Conservation (phyloP, 2,329 filamentous ascomycete species). For the Trichoderma afroharzianum region DNA sequence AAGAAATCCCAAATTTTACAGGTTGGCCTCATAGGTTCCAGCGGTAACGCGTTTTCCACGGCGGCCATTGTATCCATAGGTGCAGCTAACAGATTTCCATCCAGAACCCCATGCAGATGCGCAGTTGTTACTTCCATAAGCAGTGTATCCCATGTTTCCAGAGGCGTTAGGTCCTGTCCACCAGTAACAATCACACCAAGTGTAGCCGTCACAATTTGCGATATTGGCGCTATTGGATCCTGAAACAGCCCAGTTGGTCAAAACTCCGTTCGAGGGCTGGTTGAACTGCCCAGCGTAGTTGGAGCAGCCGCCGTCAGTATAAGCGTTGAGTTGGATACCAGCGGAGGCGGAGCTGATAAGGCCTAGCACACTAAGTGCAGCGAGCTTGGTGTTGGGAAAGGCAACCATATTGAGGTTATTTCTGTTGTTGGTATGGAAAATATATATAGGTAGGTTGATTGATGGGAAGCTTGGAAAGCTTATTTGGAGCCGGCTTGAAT, state of each 20-base stretch:
- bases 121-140: neutral
- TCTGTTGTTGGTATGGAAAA: neutral
- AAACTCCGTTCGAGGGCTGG: neutral
- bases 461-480: neutral
- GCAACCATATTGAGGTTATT: neutral
- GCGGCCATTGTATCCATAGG: neutral
- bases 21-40: neutral
- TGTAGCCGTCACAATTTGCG: neutral
- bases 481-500: neutral
- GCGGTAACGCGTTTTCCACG: neutral
- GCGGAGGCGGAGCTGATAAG: neutral
- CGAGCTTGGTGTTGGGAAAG: neutral
- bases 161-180: neutral
- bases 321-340: neutral
- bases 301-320: neutral
- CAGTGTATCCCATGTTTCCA: neutral
- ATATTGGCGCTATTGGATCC: neutral
- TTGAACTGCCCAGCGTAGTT: neutral
- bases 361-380: neutral
- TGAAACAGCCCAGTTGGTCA: neutral
- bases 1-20: neutral
- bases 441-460: neutral
- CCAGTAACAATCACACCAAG: neutral
- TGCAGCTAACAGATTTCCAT: neutral
- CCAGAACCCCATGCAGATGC: neutral